Percentiles rank a stretch among this genome's conserved stretches.
These are phyloP conservation scores for Sporothrix schenckii DNA, from an alignment of 2,329 filamentous ascomycete genomes.

Conservation along the genomic window DNA sequence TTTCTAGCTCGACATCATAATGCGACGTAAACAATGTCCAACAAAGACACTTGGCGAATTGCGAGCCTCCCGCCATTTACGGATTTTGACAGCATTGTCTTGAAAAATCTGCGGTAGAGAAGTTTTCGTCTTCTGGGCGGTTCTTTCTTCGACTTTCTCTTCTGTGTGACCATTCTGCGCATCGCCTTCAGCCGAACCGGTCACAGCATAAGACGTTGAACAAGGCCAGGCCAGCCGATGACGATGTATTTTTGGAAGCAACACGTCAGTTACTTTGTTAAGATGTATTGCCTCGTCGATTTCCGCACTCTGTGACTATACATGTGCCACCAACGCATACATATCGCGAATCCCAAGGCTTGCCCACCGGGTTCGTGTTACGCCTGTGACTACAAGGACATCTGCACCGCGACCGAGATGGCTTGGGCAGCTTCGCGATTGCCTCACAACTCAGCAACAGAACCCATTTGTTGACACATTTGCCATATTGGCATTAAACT, in stretches of 20 bases:
- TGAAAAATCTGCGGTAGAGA: neutral
- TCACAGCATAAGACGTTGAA: neutral
- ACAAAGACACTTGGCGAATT: neutral
- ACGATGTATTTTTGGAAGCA: neutral
- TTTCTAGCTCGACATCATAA: slow-evolving; percentile 3
- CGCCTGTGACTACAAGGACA: neutral
- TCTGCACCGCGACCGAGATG: neutral
- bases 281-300: neutral
- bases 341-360: neutral
- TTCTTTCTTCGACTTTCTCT: neutral
- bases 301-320: neutral
- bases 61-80: neutral
- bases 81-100: too few species aligned
- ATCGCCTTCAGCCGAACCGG: slow-evolving; percentile 23
- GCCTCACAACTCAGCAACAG: neutral
- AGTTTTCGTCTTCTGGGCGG: neutral
- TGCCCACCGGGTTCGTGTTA: neutral
- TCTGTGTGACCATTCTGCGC: slow-evolving; percentile 4
- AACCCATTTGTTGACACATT: neutral
- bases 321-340: neutral
- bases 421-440: neutral
- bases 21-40: slow-evolving; percentile 1
- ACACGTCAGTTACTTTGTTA: neutral
- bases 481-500: neutral
- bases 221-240: slow-evolving; percentile 14